These are phyloP conservation scores for Annona squamosa DNA, from an alignment of 164 flowering plant species.

Conservation along the genomic window DNA sequence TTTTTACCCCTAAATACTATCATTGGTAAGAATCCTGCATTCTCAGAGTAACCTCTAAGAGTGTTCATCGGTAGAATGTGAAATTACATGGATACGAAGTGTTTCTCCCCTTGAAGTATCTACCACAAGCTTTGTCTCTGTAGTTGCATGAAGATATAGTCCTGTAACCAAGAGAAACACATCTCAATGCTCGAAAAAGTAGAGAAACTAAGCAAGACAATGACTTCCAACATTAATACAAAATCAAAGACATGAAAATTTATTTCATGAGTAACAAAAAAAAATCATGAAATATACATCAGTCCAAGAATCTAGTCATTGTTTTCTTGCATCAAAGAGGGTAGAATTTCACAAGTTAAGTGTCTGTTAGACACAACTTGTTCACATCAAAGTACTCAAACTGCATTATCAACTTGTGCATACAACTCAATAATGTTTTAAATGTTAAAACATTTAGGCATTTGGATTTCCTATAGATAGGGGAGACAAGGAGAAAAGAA, in stretches of 20 bases:
- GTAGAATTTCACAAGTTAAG: background rate
- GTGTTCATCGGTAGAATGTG: background rate
- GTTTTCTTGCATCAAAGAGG: background rate
- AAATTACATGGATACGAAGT: slow-evolving; percentile 23
- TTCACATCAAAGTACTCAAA: too few species aligned
- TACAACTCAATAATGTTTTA: too few species aligned
- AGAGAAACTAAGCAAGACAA: background rate
- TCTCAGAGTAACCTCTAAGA: background rate
- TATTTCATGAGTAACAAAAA: background rate
- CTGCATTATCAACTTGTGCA: too few species aligned
- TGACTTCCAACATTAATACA: background rate
- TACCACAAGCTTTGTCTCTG: slow-evolving; percentile 23
- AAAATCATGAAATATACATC: background rate
- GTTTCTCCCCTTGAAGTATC: slow-evolving; percentile 34
- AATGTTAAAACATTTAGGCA: too few species aligned
- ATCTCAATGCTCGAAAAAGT: background rate
- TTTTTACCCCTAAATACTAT: too few species aligned
- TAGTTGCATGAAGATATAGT: slow-evolving; percentile 25
- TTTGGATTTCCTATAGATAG: too few species aligned
- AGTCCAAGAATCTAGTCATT: background rate
- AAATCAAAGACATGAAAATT: background rate
- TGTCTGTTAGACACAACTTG: too few species aligned
- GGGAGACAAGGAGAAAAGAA: too few species aligned
- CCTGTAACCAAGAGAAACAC: slow-evolving; percentile 15
- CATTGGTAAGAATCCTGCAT: background rate